A percentile compares a stretch with the other conserved stretches of the same genome.
Evolutionary conservation across 2,329 filamentous ascomycete genomes (phyloP).

Genomic region (Pyrenochaeta sp.): DNA sequence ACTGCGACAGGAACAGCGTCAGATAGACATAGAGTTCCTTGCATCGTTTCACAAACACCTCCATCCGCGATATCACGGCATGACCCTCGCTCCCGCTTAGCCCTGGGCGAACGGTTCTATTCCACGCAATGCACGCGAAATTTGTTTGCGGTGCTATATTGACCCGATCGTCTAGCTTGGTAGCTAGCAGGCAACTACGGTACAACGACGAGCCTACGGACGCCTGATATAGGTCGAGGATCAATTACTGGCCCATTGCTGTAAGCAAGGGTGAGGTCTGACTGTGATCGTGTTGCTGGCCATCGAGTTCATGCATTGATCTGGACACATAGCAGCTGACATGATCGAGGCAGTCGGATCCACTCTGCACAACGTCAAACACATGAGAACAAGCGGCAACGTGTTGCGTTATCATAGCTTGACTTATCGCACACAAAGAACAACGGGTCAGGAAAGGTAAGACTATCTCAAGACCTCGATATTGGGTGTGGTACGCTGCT

Average conservation of each 20-base stretch:
- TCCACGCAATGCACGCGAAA: neutral
- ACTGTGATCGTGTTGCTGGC: neutral
- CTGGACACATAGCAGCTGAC: neutral
- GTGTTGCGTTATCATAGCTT: neutral
- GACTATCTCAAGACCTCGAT: neutral
- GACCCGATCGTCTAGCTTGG: neutral
- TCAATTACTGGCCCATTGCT: neutral
- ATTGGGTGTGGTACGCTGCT: neutral
- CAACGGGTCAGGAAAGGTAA: neutral
- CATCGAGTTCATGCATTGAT: neutral
- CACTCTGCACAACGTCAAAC: neutral
- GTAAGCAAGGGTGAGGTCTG: neutral
- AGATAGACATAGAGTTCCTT: constrained; percentile 2
- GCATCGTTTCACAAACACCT: constrained; percentile 1
- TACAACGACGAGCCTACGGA: neutral
- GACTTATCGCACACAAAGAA: neutral
- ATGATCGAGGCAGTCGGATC: neutral
- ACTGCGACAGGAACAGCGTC: constrained; percentile 3
- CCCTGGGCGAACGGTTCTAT: neutral
- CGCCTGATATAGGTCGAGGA: neutral
- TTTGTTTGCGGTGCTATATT: constrained; percentile 6
- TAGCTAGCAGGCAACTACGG: neutral
- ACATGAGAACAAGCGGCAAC: neutral
- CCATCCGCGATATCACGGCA: neutral
- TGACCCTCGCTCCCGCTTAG: neutral